Evolutionary conservation across 441 rosid species (phyloP), one percentile per base, ranked within the genome.

Genomic region (Kokia cookei): DNA sequence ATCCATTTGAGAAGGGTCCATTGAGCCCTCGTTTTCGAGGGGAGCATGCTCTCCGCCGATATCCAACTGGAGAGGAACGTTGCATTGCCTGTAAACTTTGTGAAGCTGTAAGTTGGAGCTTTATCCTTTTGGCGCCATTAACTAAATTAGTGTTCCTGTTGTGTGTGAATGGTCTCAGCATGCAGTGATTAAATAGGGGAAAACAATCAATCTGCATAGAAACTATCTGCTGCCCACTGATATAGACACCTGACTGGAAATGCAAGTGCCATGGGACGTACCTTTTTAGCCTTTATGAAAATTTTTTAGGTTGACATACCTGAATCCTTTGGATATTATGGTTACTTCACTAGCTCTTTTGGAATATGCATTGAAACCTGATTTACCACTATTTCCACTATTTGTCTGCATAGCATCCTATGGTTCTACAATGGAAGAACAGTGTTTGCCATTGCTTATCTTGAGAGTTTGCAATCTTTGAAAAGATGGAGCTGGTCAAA

Each of bases 1-100:
- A 93, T 81, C 97, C 98, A 17, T 96, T 93, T 83, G 99, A 93
- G 86, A 93, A 96, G 82, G 99, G 99, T 70, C 99, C 97, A 60
- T 73, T 92, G 83, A 96, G 98, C 82, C 97, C 98, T 63, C 91
- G 98, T 45, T 93, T 96, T 80, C 98, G 97, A 60, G 98, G 98
- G 72, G 99, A 95, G 78, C 99, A 92, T 70, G 97, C 97, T 45
- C 96, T 93, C 53, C 88, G 97, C 22, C 88, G 98, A 60, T 93
- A 96, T 79, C 97, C 96, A 71, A 93, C 96, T 53, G 97, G 99
- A 62, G 99, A 96, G 80, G 98, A 96, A 59, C 97, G 98, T 69
- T 96, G 99, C 93, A 96, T 96, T 84, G 98, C 99, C 76, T 96
- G 98, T 83, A 96, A 96, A 87, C 97, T 96, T 42, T 96, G 98